Base-by-base conservation (phyloP, 2,329 filamentous ascomycete genomes). In the Podosphaera xanthii region DNA sequence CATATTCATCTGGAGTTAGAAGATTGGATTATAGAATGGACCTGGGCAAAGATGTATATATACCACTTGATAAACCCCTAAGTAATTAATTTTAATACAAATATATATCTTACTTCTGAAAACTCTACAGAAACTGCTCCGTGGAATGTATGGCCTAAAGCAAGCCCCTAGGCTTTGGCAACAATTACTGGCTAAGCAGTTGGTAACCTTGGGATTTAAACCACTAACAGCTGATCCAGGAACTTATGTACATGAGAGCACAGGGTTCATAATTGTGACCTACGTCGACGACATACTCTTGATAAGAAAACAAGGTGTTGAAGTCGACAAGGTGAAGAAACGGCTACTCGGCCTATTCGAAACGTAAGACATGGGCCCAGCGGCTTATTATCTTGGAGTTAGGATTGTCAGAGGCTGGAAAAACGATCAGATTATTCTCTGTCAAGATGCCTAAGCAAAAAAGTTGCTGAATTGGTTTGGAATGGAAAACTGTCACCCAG, bases 281-380 rank as follows among this genome's bases (percentile, higher is more conserved):
- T 55, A 55, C 9, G 52, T 55, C 4, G 52, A 55, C 35, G 52
- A 55, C 52, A 35, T 55, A 35, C 52, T 55, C 52, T 55, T 55
- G 31, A 50, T 50, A 50, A 4, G 46, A 50, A 50, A 50, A 50
- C 46, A 50, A 50, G 46, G 46, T 50, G 46, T 50, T 12, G 46
- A 50, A 50, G 6, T 50, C 46, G 46, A 31, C 46, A 50, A 50
- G 46, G 22, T 50, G 46, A 50, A 50, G 46, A 50, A 50, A 50
- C 3, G 4, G 46, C 46, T 50, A 50, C 35, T 55, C 4, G 46
- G 4, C 46, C 46, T 38, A 38, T 55, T 55, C 35, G 52, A 55
- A n/a, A 55, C 35, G 34, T 4, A 55, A 38, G 52, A 55, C 33
- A 55, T 55, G 35, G 52, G 52, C 3, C 52, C 6, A 35, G 35